phyloP scores from a whole-genome alignment of 2,329 filamentous ascomycete species.

The Pseudogymnoascus sp. region DNA sequence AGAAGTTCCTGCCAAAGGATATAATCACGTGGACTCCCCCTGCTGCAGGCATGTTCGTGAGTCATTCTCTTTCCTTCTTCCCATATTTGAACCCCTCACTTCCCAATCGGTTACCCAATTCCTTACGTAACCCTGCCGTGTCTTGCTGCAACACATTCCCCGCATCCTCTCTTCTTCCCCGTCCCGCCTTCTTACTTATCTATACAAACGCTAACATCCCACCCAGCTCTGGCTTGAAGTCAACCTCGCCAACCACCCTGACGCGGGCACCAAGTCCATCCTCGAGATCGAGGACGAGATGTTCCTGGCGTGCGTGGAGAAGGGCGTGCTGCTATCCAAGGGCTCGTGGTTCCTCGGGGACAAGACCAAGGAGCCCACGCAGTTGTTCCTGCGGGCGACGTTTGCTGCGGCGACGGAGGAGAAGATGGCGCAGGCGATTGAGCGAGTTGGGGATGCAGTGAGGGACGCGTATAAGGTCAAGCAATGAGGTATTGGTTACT shows the following conservation, averaged over 20 bases:
- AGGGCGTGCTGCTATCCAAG: constrained; percentile 70
- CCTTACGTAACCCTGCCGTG: constrained; percentile 1
- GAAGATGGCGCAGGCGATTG: constrained; percentile 63
- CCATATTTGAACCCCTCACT: not conserved
- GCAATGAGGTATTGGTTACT: not conserved
- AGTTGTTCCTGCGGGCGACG: constrained; percentile 75
- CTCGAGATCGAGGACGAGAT: constrained; percentile 75
- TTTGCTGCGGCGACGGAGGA: constrained; percentile 71
- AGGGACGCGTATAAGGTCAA: constrained; percentile 45
- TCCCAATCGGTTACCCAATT: not conserved
- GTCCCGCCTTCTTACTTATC: not conserved
- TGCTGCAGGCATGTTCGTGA: constrained; percentile 87
- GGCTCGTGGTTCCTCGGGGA: constrained; percentile 70
- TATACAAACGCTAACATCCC: constrained; percentile 12
- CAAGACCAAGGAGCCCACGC: constrained; percentile 51
- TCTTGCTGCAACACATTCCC: not conserved
- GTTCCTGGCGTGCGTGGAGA: constrained; percentile 65
- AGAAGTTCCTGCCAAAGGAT: constrained; percentile 62
- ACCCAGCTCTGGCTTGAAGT: constrained; percentile 63
- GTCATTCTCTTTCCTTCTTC: constrained; percentile 30
- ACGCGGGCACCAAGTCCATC: constrained; percentile 43
- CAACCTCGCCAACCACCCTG: constrained; percentile 57
- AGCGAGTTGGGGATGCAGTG: constrained; percentile 67
- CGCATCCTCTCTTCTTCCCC: not conserved
- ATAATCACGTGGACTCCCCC: constrained; percentile 74